Base-by-base conservation (phyloP, 257 asterid genomes). In the Primulina tabacum region DNA sequence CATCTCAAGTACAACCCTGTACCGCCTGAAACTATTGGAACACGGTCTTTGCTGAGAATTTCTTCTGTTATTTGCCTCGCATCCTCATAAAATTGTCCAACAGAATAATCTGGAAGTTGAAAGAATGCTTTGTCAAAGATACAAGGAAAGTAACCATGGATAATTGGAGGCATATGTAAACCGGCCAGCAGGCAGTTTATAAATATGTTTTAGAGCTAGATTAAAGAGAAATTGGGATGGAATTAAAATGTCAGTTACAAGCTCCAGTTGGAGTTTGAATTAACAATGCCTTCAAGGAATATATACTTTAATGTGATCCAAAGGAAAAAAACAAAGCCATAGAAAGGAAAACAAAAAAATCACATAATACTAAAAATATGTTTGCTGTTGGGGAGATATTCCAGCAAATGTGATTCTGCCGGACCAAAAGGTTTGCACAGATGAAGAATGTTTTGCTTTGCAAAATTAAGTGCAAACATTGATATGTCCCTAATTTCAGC, bases 1-100 rank as follows among this genome's bases (percentile, higher is more conserved):
- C 97, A 93, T 35, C 99, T 90, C 74, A 93, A 82, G 85, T 93
- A 93, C 82, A 93, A 69, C 74, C 99, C 99, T 53, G 96, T 93
- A 58, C 99, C 99, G 21, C 99, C 99, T 12, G 95, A 84, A 69
- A 93, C 86, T 62, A 93, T 80, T 21, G 99, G 99, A 75, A 89
- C 94, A 60, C 79, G 90, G 30, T 89, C 95, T 75, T 84, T 83
- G 58, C 84, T 66, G 68, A 89, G 92, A 56, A 87, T 74, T 70
- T 89, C 96, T 72, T 71, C 88, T 6, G 97, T 88, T 76, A 76
- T 83, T 77, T 82, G 76, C 81, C 99, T 91, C 69, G 95, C 97
- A 74, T 93, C 97, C 83, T 77, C 86, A 65, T 80, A 93, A 82
- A 93, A 93, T 67, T 79, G 74, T 62, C 96, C 99, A 78, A 84